Percentiles rank a stretch among this genome's conserved stretches.
These are phyloP conservation scores for Cicer pinnatifidum DNA, from an alignment of 306 rosid genomes.

Conservation along the genomic window DNA sequence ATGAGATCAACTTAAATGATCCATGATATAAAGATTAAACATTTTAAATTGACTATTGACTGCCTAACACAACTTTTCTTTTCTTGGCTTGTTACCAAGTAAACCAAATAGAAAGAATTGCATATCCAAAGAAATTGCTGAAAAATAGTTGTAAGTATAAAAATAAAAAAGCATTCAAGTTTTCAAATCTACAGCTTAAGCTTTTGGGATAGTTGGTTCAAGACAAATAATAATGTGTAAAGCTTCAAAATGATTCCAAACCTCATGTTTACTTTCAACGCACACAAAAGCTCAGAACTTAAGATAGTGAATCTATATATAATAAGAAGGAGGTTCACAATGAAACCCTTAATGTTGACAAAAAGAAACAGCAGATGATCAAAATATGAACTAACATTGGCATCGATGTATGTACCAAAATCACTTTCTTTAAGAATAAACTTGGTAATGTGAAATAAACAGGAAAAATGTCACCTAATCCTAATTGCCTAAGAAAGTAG, in stretches of 20 bases:
- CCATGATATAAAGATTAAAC: not conserved
- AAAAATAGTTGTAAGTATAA: not conserved
- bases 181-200: not conserved
- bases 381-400: slow-evolving; percentile 7
- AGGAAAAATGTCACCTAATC: not conserved
- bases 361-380: not conserved
- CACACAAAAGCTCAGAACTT: not conserved
- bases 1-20: not conserved
- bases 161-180: not conserved
- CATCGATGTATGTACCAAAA: slow-evolving; percentile 10
- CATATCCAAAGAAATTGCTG: not conserved
- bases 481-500: slow-evolving; percentile 5
- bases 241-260: not conserved
- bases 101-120: not conserved
- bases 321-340: not conserved
- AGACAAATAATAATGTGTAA: not conserved
- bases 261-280: not conserved
- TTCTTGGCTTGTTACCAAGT: not conserved
- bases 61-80: not conserved
- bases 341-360: not conserved
- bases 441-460: slow-evolving; percentile 2
- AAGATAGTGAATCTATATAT: not conserved
- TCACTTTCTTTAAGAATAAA: slow-evolving; percentile 1
- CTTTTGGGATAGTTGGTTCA: not conserved
- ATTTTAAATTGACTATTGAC: not conserved